Evolutionary conservation across 2,329 filamentous ascomycete genomes (phyloP).

Genomic region (Penicillium italicum): DNA sequence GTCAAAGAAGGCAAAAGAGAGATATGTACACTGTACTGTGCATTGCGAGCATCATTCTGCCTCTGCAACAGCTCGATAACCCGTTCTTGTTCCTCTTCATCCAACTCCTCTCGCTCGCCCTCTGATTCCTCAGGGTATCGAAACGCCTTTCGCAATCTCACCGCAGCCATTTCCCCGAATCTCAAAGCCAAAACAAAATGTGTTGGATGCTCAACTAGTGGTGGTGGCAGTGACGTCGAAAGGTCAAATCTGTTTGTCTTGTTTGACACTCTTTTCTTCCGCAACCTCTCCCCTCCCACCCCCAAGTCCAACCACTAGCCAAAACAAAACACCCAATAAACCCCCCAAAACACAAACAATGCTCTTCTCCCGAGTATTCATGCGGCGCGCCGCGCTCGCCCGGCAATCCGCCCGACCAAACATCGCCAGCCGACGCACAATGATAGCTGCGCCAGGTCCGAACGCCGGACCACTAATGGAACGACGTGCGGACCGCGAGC

Average conservation of each 20-base stretch:
- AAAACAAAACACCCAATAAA: background rate
- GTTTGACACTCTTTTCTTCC: slow-evolving; percentile 22
- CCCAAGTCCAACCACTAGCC: slow-evolving; percentile 4
- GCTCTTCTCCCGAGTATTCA: slow-evolving; percentile 13
- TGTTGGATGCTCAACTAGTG: background rate
- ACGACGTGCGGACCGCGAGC: slow-evolving; percentile 52
- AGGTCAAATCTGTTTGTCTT: slow-evolving; percentile 21
- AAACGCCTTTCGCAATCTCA: slow-evolving; percentile 73
- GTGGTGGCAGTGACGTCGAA: slow-evolving; percentile 4
- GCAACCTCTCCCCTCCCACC: background rate
- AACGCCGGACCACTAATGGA: slow-evolving; percentile 52
- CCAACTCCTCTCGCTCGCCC: slow-evolving; percentile 60
- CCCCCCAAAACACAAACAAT: background rate
- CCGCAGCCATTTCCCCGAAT: slow-evolving; percentile 42
- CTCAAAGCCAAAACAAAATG: slow-evolving; percentile 1
- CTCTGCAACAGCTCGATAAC: slow-evolving; percentile 37
- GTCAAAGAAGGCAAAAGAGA: background rate
- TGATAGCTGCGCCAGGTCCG: slow-evolving; percentile 50
- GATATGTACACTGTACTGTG: slow-evolving; percentile 39
- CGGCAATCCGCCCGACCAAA: slow-evolving; percentile 8
- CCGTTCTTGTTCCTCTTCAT: slow-evolving; percentile 61
- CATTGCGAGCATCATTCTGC: slow-evolving; percentile 40
- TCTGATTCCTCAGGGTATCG: slow-evolving; percentile 64
- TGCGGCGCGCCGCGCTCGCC: slow-evolving; percentile 16
- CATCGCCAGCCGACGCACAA: slow-evolving; percentile 37